Conservation (phyloP, 345 rosid genomes). For the Dimocarpus longan region DNA sequence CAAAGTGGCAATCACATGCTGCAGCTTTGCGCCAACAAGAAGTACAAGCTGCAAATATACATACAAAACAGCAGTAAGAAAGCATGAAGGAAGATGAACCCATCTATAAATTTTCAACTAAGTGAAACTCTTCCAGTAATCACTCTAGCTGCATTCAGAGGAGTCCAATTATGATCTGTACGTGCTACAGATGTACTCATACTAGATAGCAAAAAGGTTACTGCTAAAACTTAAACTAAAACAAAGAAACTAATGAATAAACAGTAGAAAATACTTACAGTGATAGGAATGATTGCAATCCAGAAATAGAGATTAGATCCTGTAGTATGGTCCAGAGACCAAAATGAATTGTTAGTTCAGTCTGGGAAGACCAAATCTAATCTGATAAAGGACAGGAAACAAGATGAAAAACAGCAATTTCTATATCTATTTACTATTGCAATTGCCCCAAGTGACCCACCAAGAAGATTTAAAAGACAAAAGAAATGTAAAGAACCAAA, state of each 20-base stretch:
- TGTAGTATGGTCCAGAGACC: constrained; percentile 32
- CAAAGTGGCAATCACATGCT: constrained; percentile 91
- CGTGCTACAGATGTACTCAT: background rate
- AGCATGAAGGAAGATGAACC: background rate
- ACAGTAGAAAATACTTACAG: constrained; percentile 48
- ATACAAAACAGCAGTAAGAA: constrained; percentile 13
- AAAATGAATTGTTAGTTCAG: constrained; percentile 3
- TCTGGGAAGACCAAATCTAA: constrained; percentile 1
- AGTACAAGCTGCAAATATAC: constrained; percentile 62
- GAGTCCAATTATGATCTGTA: background rate
- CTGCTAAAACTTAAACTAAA: constrained; percentile 13
- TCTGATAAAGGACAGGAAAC: constrained; percentile 2
- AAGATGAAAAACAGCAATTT: constrained; percentile 11
- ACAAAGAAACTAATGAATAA: background rate
- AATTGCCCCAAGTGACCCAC: background rate
- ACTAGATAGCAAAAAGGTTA: background rate
- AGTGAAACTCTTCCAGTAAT: background rate
- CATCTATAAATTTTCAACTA: background rate
- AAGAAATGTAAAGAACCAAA: background rate
- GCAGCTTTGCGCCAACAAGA: constrained; percentile 80
- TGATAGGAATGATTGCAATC: constrained; percentile 87
- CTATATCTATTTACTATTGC: background rate
- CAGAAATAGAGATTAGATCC: constrained; percentile 98
- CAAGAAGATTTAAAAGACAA: background rate
- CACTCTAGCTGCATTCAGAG: background rate